Base-by-base conservation (phyloP, 768 basidiomycete genomes). In the Tulasnella sp. region DNA sequence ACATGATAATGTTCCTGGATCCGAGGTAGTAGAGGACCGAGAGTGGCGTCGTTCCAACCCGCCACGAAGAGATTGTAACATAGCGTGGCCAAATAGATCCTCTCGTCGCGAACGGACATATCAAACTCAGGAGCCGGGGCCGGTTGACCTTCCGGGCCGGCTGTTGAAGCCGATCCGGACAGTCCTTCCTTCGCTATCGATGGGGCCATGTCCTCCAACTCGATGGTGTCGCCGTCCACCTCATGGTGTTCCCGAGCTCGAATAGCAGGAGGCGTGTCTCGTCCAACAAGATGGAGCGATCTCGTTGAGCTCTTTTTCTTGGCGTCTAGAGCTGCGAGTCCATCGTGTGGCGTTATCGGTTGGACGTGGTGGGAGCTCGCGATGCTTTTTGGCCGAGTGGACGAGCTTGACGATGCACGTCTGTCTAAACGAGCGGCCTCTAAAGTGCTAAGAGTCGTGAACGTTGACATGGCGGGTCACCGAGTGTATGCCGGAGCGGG, bases 1-100 rank as follows among this genome's bases (percentile, higher is more conserved):
- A 78, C 77, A 35, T 61, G 44, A 74, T 78, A 78, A 15, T 29
- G 39, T 51, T 78, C 72, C 74, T 73, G 77, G 35, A 78, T 78
- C 40, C 77, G 71, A 18, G 77, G 72, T 26, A 78, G 77, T 23
- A 77, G 29, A 7, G 77, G 77, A 0, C 77, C 77, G 10, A 77
- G 48, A 15, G 77, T 77, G 37, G 70, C 77, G 55, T 77, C 77
- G 71, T 77, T 77, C 77, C 77, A 77, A 10, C 77, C 77, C 13
- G 71, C 77, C 40, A 77, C 61, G 70, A 77, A 77, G 3, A 77
- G 48, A 44, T 69, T 44, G 35, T 40, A 77, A 40, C 69, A 71
- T 18, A 77, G 69, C 37, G 71, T 35, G 26, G 77, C 77, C 69
- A 77, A 69, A 32, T 44, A 77, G 11, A 77, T 44, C 69, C 77